phyloP scores from a whole-genome alignment of 1,284 basidiomycete species.

The Garcileccinum viscosum region DNA sequence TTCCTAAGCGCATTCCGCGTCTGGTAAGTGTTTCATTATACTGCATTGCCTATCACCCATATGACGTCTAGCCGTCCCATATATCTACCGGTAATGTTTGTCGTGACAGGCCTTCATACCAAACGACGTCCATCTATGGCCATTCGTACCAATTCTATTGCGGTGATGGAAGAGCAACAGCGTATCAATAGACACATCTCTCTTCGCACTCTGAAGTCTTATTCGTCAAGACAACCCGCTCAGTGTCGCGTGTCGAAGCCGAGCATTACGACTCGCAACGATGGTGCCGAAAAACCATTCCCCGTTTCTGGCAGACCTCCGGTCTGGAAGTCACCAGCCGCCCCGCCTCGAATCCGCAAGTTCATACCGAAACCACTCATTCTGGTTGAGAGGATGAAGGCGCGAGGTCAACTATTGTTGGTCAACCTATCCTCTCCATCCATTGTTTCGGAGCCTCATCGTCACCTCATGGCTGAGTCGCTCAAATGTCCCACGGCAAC shows the following conservation, averaged over 20 bases:
- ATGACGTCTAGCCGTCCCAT: slow-evolving; percentile 22
- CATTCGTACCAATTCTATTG: neutral
- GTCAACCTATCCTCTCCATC: neutral
- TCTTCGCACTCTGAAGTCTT: neutral
- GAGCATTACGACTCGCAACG: slow-evolving; percentile 16
- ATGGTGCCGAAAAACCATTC: neutral
- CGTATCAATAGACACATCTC: neutral
- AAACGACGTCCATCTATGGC: slow-evolving; percentile 23
- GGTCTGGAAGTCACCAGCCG: slow-evolving; percentile 10
- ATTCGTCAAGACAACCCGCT: neutral
- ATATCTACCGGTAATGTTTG: slow-evolving; percentile 25
- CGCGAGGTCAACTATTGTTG: slow-evolving; percentile 14
- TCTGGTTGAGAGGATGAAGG: slow-evolving; percentile 34
- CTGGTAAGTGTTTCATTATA: slow-evolving; percentile 18
- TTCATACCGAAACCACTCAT: slow-evolving; percentile 33
- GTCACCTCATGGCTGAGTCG: neutral
- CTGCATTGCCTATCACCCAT: slow-evolving; percentile 18
- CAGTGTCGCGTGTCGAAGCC: neutral
- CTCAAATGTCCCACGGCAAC: neutral
- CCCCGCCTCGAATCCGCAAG: slow-evolving; percentile 16
- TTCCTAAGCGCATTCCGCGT: neutral
- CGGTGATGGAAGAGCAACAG: neutral
- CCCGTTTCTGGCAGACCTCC: slow-evolving; percentile 1
- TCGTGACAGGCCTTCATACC: slow-evolving; percentile 31
- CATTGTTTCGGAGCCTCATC: neutral